phyloP scores from a whole-genome alignment of 1,284 basidiomycete species.

The Malassezia furfur region DNA sequence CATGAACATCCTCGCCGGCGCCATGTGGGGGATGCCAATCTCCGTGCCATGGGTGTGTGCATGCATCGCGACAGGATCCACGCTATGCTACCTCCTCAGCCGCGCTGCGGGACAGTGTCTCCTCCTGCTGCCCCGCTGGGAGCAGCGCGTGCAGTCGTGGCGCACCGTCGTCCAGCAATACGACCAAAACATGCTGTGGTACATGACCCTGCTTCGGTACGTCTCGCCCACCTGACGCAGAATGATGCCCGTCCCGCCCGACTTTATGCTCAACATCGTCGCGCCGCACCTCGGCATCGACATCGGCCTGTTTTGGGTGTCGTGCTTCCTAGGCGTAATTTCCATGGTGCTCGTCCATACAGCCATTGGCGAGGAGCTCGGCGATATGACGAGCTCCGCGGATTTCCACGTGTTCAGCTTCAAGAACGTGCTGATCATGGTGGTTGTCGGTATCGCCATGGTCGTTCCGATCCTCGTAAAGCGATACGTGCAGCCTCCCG shows the following conservation, averaged over 20 bases:
- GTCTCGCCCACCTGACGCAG: slow-evolving; percentile 47
- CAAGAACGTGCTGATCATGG: slow-evolving; percentile 71
- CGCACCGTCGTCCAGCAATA: slow-evolving; percentile 62
- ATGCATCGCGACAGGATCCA: slow-evolving; percentile 70
- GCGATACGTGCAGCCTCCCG: slow-evolving; percentile 13
- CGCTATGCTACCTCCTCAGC: slow-evolving; percentile 85
- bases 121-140: slow-evolving; percentile 58
- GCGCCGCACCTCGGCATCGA: slow-evolving; percentile 87
- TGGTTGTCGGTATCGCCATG: slow-evolving; percentile 75
- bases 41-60: slow-evolving; percentile 84
- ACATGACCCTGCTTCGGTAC: slow-evolving; percentile 63
- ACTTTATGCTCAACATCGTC: slow-evolving; percentile 69
- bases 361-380: slow-evolving; percentile 76
- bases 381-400: slow-evolving; percentile 82
- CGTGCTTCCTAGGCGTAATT: slow-evolving; percentile 80
- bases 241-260: slow-evolving; percentile 82
- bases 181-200: slow-evolving; percentile 69
- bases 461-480: slow-evolving; percentile 64
- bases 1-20: slow-evolving; percentile 87
- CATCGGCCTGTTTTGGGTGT: slow-evolving; percentile 74
- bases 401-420: slow-evolving; percentile 86
- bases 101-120: slow-evolving; percentile 61
- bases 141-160: slow-evolving; percentile 70
- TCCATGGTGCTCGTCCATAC: slow-evolving; percentile 89
- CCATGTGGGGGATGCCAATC: slow-evolving; percentile 82